Base-by-base conservation (phyloP, 2,329 filamentous ascomycete species). In the Periconia sp. region DNA sequence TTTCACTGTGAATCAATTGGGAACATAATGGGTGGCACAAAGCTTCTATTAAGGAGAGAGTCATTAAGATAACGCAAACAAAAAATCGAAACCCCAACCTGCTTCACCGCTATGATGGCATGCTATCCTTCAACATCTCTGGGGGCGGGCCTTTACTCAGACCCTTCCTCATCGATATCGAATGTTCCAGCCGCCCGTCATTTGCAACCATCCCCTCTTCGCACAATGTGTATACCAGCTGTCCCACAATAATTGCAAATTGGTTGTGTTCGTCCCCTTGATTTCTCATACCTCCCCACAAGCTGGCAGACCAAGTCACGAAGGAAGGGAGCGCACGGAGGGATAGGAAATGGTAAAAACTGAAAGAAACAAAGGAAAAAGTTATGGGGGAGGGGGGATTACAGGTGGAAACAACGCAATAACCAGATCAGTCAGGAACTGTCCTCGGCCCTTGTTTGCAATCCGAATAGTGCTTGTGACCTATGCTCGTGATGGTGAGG, bases 291-390 rank as follows among this genome's bases (percentile, higher is more conserved):
- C 72, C 65, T 74, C 72, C 72, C 72, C 72, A 74, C 67, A 69
- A 69, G 71, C 72, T 70, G 71, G 66, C 63, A 73, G 69, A 74
- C 71, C 68, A 73, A 68, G 59, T 67, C 65, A 60, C 60, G 68
- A 67, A 70, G 66, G 66, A 58, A 66, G 63, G 60, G 65, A 68
- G 69, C 64, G 63, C 62, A 59, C 56, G 56, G 64, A 68, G 58
- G 66, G 55, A 62, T 53, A 58, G 45, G 63, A 68, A 66, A 61
- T 55, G n/a, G n/a, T n/a, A n/a, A n/a, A n/a, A n/a, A n/a, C n/a
- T n/a, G n/a, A 56, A 53, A 47, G 55, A 59, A 64, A 64, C 47
- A 45, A 49, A 49, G 49, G 40, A 53, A 52, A 68, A 65, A 60
- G 69, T 59, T 61, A 50, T 62, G 49, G 62, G 68, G 61, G 49